Conservation (phyloP, 495 filamentous ascomycete species). For the Penicillium argentinense region DNA sequence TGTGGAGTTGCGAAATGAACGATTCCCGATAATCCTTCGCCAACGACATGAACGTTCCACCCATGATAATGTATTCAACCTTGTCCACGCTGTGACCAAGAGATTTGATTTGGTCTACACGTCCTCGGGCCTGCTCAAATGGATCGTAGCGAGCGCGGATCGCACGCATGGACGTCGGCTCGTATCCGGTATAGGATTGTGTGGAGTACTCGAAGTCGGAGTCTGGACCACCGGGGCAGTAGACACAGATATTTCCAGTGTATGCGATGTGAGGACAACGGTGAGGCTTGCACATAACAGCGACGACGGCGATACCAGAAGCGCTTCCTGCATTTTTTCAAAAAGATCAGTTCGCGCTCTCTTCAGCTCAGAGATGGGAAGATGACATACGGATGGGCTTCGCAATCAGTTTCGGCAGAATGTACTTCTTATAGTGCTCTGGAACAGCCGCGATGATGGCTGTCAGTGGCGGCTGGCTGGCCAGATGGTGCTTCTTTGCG, state of each 20-base stretch:
- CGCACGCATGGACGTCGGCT: conserved; percentile 96
- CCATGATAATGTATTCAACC: conserved; percentile 99
- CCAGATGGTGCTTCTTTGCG: conserved; percentile 85
- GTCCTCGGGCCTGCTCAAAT: conserved; percentile 93
- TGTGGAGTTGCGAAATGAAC: conserved; percentile 94
- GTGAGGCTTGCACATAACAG: conserved; percentile 99
- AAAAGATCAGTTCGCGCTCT: conserved; percentile 13
- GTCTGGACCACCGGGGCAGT: conserved; percentile 95
- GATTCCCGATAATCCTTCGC: conserved; percentile 83
- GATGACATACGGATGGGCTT: conserved; percentile 80
- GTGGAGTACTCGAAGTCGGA: conserved; percentile 99
- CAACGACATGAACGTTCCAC: conserved; percentile 97
- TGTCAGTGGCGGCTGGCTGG: conserved; percentile 83
- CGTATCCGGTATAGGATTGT: conserved; percentile 97
- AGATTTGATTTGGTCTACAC: conserved; percentile 93
- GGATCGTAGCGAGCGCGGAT: conserved; percentile 97
- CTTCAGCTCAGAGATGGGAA: neutral
- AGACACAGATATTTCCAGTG: conserved; percentile 98
- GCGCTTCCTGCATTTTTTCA: conserved; percentile 61
- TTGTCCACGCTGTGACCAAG: conserved; percentile 97
- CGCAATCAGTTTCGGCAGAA: conserved; percentile 89
- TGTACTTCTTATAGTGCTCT: conserved; percentile 99
- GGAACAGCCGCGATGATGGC: conserved; percentile 97
- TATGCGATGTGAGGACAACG: conserved; percentile 96
- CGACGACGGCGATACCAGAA: conserved; percentile 97